phyloP scores from a whole-genome alignment of 1,284 basidiomycete genomes.

The Naganishia liquefaciens region DNA sequence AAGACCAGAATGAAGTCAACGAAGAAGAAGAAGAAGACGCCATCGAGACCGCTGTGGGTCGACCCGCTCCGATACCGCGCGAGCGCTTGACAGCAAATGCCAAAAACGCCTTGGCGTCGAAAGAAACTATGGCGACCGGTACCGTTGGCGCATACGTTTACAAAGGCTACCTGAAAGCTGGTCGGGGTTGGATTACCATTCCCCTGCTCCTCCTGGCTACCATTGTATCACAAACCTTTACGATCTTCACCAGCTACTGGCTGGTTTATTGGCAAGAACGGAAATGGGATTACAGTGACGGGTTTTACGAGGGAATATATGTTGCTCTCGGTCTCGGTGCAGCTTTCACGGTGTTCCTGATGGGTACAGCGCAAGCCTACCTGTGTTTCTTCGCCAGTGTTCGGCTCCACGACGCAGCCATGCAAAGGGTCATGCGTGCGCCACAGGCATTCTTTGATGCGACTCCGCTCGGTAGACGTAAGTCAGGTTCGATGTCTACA shows the following conservation, averaged over 20 bases:
- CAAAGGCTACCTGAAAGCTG: conserved; percentile 57
- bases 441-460: conserved; percentile 90
- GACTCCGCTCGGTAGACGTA: conserved; percentile 73
- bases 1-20: conserved; percentile 55
- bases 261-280: conserved; percentile 47
- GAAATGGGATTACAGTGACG: conserved; percentile 34
- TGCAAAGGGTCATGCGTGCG: conserved; percentile 65
- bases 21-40: conserved; percentile 50
- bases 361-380: conserved; percentile 57
- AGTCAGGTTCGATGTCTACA: background rate
- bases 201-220: conserved; percentile 55
- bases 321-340: conserved; percentile 58
- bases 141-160: conserved; percentile 46
- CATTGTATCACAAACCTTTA: conserved; percentile 48
- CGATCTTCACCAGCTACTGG: conserved; percentile 42
- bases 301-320: conserved; percentile 61
- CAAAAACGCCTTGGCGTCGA: conserved; percentile 55
- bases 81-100: conserved; percentile 48
- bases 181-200: conserved; percentile 55
- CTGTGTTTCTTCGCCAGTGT: conserved; percentile 66
- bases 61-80: conserved; percentile 31
- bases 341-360: conserved; percentile 58
- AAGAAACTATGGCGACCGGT: conserved; percentile 53
- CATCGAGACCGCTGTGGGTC: conserved; percentile 51
- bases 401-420: conserved; percentile 60